Conservation (phyloP, 768 basidiomycete species). For the Plicaturopsis crispa region DNA sequence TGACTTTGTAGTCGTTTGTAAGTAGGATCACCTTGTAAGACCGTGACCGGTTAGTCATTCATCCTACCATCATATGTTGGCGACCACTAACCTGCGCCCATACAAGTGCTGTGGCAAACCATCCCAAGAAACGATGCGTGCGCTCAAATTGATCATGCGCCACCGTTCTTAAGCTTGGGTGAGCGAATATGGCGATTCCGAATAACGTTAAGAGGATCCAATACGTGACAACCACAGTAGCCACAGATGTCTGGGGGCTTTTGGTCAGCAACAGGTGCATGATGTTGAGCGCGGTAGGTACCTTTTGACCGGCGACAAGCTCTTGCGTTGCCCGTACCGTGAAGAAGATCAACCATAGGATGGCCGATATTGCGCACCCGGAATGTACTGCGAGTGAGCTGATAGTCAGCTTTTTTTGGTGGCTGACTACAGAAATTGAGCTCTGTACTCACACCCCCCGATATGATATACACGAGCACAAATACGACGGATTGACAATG, state of each 20-base stretch:
- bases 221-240: constrained; percentile 45
- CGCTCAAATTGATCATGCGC: constrained; percentile 48
- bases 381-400: too few relatives aligned
- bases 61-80: too few relatives aligned
- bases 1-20: constrained; percentile 41
- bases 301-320: constrained; percentile 26
- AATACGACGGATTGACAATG: constrained; percentile 42
- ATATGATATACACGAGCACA: constrained; percentile 53
- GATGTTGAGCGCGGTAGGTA: too few relatives aligned
- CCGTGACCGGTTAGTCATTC: constrained; percentile 19
- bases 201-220: constrained; percentile 38
- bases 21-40: constrained; percentile 38
- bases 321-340: constrained; percentile 46
- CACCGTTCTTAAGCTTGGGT: constrained; percentile 38
- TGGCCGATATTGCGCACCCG: constrained; percentile 46
- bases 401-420: too few relatives aligned
- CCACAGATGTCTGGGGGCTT: constrained; percentile 33
- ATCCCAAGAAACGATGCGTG: constrained; percentile 50
- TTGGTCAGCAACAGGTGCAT: too few relatives aligned
- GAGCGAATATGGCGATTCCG: constrained; percentile 43
- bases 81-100: constrained; percentile 50
- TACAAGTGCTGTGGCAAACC: constrained; percentile 43
- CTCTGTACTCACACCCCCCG: too few relatives aligned
- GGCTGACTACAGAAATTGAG: too few relatives aligned
- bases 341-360: constrained; percentile 45